These are phyloP conservation scores for Ceratobasidium theobromae DNA, from an alignment of 1,284 basidiomycete species.

Conservation along the genomic window DNA sequence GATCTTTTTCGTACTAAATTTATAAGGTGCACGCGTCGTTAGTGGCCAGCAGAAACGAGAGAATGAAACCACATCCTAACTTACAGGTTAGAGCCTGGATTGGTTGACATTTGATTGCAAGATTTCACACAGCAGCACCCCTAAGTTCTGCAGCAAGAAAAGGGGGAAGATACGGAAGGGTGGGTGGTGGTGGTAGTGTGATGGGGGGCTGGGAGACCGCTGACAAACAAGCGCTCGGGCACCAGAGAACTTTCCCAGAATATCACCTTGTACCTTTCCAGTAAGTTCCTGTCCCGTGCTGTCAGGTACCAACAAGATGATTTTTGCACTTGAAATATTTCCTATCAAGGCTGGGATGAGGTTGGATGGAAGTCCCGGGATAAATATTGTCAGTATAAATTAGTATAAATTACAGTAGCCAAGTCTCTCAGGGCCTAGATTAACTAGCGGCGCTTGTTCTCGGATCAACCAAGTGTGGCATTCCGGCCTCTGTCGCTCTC, in stretches of 20 bases:
- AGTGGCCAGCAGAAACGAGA: neutral
- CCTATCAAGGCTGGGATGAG: no score
- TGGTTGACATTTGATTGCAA: slow-evolving; percentile 12
- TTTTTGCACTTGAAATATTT: no score
- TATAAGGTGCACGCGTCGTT: slow-evolving; percentile 20
- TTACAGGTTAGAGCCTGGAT: slow-evolving; percentile 20
- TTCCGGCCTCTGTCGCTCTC: neutral
- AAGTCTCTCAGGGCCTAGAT: slow-evolving; percentile 2
- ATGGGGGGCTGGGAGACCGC: slow-evolving; percentile 10
- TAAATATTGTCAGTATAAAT: no score
- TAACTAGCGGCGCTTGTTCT: neutral
- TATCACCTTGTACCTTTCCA: neutral
- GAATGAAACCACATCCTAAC: neutral
- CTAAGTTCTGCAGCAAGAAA: no score
- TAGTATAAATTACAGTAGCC: no score
- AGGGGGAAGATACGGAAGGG: neutral
- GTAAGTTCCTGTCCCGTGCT: no score
- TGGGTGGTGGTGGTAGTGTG: slow-evolving; percentile 14
- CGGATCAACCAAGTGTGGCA: neutral
- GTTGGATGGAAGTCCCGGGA: no score
- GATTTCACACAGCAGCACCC: no score
- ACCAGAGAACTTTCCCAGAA: neutral
- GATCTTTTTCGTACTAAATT: slow-evolving; percentile 43
- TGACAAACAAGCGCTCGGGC: slow-evolving; percentile 31
- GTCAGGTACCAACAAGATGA: no score